Conservation (phyloP, 2,329 filamentous ascomycete genomes). For the Talaromyces verruculosus region DNA sequence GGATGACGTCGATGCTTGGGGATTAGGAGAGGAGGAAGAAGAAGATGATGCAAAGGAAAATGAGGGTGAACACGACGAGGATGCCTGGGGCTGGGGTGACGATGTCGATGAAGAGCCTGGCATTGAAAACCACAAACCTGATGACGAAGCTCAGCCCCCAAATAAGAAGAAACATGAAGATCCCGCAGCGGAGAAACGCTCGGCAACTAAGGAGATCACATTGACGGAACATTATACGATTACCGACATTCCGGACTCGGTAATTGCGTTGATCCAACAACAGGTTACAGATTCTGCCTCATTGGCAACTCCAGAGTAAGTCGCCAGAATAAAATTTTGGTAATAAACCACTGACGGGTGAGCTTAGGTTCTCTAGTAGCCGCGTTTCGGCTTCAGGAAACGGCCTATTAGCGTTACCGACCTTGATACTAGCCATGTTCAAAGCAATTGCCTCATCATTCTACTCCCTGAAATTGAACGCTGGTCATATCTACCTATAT, state of each 20-base stretch:
- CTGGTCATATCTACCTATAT: conserved; percentile 64
- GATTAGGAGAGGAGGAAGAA: conserved; percentile 47
- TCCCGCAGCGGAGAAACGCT: not conserved
- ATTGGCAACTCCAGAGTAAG: conserved; percentile 41
- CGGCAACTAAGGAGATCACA: conserved; percentile 62
- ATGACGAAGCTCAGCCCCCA: conserved; percentile 23
- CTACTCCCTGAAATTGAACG: conserved; percentile 46
- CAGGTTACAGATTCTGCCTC: conserved; percentile 45
- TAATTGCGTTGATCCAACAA: conserved; percentile 51
- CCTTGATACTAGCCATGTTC: conserved; percentile 52
- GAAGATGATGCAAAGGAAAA: conserved; percentile 26
- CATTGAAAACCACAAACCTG: conserved; percentile 29
- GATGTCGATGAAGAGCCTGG: conserved; percentile 51
- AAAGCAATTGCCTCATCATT: conserved; percentile 50
- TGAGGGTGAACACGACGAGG: conserved; percentile 48
- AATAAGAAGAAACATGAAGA: conserved; percentile 25
- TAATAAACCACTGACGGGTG: conserved; percentile 26
- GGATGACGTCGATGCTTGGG: conserved; percentile 53
- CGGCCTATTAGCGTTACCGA: conserved; percentile 48
- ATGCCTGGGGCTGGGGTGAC: conserved; percentile 86
- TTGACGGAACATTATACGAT: conserved; percentile 84
- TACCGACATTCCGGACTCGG: conserved; percentile 78
- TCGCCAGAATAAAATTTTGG: conserved; percentile 9
- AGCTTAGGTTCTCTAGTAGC: conserved; percentile 33
- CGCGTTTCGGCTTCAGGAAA: conserved; percentile 43